These are phyloP conservation scores for Trifolium dubium DNA, from an alignment of 306 rosid species.

Conservation along the genomic window DNA sequence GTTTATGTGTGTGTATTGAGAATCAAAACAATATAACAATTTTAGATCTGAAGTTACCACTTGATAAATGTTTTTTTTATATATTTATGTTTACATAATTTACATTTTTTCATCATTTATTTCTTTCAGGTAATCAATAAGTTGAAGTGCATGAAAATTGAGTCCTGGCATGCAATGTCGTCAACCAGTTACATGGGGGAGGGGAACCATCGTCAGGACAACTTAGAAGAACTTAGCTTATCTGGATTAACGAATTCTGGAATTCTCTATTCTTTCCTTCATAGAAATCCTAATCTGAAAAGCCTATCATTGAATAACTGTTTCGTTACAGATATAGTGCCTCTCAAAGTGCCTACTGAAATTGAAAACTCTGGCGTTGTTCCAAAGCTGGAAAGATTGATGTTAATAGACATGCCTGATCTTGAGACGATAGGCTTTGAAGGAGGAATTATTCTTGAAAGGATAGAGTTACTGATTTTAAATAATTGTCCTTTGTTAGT, in stretches of 20 bases:
- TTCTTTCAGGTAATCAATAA: slow-evolving; percentile 27
- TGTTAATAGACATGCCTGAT: not conserved
- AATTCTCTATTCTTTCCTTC: slow-evolving; percentile 37
- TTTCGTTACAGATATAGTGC: not conserved
- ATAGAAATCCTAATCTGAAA: slow-evolving; percentile 26
- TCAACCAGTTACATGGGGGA: not conserved
- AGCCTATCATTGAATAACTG: not conserved
- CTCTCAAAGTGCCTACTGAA: not conserved
- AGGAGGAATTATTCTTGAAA: not conserved
- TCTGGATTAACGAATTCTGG: not conserved
- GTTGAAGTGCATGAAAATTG: slow-evolving; percentile 30
- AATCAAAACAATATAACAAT: not conserved
- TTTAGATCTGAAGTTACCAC: not conserved
- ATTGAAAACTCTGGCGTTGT: slow-evolving; percentile 29
- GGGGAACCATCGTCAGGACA: not conserved
- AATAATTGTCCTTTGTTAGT: not conserved
- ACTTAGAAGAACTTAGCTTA: slow-evolving; percentile 25
- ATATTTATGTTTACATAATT: not conserved
- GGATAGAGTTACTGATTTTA: slow-evolving; percentile 34
- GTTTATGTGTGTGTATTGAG: too few relatives aligned
- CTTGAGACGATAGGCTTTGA: slow-evolving; percentile 27
- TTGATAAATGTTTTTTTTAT: not conserved
- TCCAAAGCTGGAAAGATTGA: slow-evolving; percentile 38
- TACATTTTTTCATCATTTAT: not conserved
- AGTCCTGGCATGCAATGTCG: not conserved